Evolutionary conservation across 163 green algal species (phyloP).

Genomic region (Chloromonas sp.): DNA sequence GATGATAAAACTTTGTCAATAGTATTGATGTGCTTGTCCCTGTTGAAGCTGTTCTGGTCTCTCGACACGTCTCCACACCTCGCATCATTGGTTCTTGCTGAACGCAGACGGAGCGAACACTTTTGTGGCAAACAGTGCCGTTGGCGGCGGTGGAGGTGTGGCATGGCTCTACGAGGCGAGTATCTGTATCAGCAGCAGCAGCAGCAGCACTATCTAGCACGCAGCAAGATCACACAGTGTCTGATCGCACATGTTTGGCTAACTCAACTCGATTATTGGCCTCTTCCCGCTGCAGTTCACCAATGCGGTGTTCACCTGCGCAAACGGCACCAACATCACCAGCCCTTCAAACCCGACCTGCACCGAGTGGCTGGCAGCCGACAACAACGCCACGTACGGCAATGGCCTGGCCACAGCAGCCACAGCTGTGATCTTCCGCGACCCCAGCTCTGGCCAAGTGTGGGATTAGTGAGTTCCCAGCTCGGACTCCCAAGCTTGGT

Average conservation of each 20-base stretch:
- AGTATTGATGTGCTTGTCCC: no score
- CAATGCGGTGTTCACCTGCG: neutral
- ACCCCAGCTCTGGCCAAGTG: neutral
- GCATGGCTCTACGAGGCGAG: slow-evolving; percentile 6
- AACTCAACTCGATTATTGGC: no score
- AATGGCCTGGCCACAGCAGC: slow-evolving; percentile 3
- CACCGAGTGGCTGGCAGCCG: neutral
- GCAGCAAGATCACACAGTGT: no score
- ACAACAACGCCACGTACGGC: slow-evolving; percentile 15
- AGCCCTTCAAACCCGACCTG: neutral
- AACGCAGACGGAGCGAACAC: neutral
- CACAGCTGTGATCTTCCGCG: neutral
- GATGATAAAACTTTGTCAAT: no score
- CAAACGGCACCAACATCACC: neutral
- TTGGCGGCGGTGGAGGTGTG: slow-evolving; percentile 14
- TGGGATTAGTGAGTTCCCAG: neutral
- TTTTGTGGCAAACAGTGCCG: slow-evolving; percentile 3
- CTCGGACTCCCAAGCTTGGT: no score
- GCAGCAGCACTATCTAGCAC: no score
- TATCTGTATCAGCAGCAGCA: neutral
- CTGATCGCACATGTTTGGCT: no score
- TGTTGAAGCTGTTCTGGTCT: no score
- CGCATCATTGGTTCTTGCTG: no score
- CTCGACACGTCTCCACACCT: no score
- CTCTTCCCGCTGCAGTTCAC: no score